These are phyloP conservation scores for Aspergillus ostianus DNA, from an alignment of 495 filamentous ascomycete species.

Conservation along the genomic window DNA sequence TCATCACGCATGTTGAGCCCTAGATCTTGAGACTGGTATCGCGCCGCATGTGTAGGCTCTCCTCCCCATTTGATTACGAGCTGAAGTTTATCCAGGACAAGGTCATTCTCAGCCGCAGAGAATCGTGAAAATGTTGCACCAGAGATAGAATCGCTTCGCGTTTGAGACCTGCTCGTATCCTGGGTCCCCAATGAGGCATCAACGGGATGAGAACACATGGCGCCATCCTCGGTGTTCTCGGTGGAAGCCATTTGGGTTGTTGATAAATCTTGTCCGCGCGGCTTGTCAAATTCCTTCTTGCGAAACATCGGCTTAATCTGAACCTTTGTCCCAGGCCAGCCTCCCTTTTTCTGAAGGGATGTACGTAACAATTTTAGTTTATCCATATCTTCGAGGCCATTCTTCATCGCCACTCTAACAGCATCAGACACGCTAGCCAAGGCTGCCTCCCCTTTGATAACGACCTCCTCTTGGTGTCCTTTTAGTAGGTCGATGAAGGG, in stretches of 20 bases:
- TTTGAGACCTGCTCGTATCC: conserved; percentile 41
- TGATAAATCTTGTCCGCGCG: conserved; percentile 27
- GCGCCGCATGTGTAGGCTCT: conserved; percentile 93
- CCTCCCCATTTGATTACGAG: conserved; percentile 99
- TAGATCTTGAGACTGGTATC: conserved; percentile 92
- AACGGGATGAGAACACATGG: conserved; percentile 19
- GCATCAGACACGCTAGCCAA: conserved; percentile 86
- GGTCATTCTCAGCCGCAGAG: conserved; percentile 82
- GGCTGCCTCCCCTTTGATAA: conserved; percentile 88
- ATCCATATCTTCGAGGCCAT: conserved; percentile 76
- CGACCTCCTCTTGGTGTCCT: conserved; percentile 93
- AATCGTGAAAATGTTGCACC: conserved; percentile 86
- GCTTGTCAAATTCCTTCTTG: conserved; percentile 66
- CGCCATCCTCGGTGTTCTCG: conserved; percentile 22
- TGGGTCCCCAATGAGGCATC: conserved; percentile 26
- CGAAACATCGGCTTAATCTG: conserved; percentile 99
- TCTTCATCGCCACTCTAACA: conserved; percentile 71
- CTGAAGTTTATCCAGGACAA: conserved; percentile 91
- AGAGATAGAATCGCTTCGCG: conserved; percentile 76
- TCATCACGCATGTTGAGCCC: conserved; percentile 96
- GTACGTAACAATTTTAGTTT: conserved; percentile 83
- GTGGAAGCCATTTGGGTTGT: conserved; percentile 7
- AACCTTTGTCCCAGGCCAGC: conserved; percentile 94
- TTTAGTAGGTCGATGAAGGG: conserved; percentile 93
- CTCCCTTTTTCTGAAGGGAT: conserved; percentile 85